Evolutionary conservation across 2,329 filamentous ascomycete species (phyloP).

Genomic region (Fusarium globosum): DNA sequence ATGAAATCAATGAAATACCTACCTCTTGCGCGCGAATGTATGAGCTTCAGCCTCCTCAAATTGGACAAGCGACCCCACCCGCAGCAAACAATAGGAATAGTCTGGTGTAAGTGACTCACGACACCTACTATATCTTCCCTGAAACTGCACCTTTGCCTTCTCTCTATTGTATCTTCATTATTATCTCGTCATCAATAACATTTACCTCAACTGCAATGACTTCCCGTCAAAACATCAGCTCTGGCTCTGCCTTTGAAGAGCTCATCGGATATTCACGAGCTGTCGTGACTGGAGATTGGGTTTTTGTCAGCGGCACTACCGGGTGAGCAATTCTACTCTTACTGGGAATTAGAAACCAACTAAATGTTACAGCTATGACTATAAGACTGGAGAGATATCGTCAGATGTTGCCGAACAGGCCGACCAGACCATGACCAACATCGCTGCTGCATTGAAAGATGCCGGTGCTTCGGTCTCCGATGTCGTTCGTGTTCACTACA

Average conservation of each 20-base stretch:
- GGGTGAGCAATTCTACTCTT: slow-evolving; percentile 51
- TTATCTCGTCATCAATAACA: not conserved
- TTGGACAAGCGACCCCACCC: slow-evolving; percentile 7
- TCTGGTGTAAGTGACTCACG: slow-evolving; percentile 28
- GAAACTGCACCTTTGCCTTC: not conserved
- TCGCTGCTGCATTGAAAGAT: slow-evolving; percentile 56
- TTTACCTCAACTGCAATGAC: slow-evolving; percentile 36
- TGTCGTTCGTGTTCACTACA: slow-evolving; percentile 64
- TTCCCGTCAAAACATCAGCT: slow-evolving; percentile 57
- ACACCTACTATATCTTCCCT: not conserved
- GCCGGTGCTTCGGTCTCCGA: slow-evolving; percentile 58
- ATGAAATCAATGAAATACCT: slow-evolving; percentile 17
- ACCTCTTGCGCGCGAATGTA: slow-evolving; percentile 13
- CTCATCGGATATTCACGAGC: slow-evolving; percentile 67
- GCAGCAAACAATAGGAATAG: not conserved
- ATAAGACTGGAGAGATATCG: slow-evolving; percentile 59
- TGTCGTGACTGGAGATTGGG: slow-evolving; percentile 61
- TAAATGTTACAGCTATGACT: slow-evolving; percentile 58
- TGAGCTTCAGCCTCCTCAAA: not conserved
- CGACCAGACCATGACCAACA: slow-evolving; percentile 61
- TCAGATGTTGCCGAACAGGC: slow-evolving; percentile 59
- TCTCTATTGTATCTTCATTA: not conserved
- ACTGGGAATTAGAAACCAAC: not conserved
- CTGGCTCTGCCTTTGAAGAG: slow-evolving; percentile 62
- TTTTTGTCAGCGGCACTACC: slow-evolving; percentile 66